Percentiles rank a stretch among this genome's conserved stretches.
Evolutionary conservation across 331 rosid species (phyloP).

Genomic region (Cydonia oblonga): DNA sequence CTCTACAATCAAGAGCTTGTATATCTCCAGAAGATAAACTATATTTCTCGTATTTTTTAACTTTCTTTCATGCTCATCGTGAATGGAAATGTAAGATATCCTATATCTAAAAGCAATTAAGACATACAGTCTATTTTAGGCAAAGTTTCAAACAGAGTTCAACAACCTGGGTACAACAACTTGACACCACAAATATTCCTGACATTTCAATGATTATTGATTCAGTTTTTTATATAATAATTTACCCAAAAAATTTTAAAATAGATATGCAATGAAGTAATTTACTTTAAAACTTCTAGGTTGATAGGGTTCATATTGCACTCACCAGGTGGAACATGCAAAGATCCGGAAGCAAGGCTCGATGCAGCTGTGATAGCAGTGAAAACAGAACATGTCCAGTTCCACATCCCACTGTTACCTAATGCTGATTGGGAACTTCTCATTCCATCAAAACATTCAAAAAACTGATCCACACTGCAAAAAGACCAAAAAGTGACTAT

Average conservation of each 20-base stretch:
- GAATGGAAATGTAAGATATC: not conserved
- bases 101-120: not conserved
- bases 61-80: not conserved
- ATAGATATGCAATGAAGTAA: not conserved
- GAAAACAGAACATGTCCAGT: slow-evolving; percentile 86
- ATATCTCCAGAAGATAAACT: not conserved
- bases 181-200: not conserved
- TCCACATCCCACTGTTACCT: slow-evolving; percentile 95
- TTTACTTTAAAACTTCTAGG: not conserved
- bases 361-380: slow-evolving; percentile 96
- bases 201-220: not conserved
- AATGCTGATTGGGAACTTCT: slow-evolving; percentile 78
- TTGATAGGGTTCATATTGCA: slow-evolving; percentile 5
- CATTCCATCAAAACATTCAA: slow-evolving; percentile 95
- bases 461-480: slow-evolving; percentile 93
- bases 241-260: not conserved
- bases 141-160: not conserved
- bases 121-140: not conserved
- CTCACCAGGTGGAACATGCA: slow-evolving; percentile 67
- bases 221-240: not conserved
- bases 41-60: not conserved
- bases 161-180: not conserved
- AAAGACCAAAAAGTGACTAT: slow-evolving; percentile 16
- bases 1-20: not conserved
- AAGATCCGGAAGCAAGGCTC: slow-evolving; percentile 90